Percentiles rank a stretch among this genome's conserved stretches.
phyloP scores from a whole-genome alignment of 768 basidiomycete genomes.

The Boletus sp. region DNA sequence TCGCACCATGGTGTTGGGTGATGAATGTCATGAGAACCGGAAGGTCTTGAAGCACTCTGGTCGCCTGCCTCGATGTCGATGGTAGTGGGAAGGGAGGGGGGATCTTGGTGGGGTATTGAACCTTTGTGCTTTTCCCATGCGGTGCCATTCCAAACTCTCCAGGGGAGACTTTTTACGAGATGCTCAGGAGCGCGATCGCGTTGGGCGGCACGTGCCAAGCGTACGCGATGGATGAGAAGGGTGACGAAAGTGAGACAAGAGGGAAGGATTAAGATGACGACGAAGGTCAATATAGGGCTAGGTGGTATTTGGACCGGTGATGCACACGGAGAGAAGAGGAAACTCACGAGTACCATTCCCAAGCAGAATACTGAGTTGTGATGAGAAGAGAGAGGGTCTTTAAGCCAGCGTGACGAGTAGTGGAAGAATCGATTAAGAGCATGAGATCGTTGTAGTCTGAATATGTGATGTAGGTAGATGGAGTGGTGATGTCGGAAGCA shows the following conservation, averaged over 20 bases:
- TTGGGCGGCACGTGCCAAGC: slow-evolving; percentile 76
- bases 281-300: slow-evolving; percentile 82
- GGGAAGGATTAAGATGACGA: slow-evolving; percentile 87
- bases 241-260: slow-evolving; percentile 87
- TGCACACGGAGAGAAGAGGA: not conserved
- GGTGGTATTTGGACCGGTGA: slow-evolving; percentile 8
- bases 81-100: slow-evolving; percentile 19
- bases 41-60: slow-evolving; percentile 19
- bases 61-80: slow-evolving; percentile 41
- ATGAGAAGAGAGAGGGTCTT: slow-evolving; percentile 74
- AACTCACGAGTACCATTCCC: slow-evolving; percentile 90
- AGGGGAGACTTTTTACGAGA: slow-evolving; percentile 74
- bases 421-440: slow-evolving; percentile 67
- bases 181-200: slow-evolving; percentile 83
- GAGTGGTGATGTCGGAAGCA: slow-evolving; percentile 78
- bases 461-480: slow-evolving; percentile 86
- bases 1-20: slow-evolving; percentile 71
- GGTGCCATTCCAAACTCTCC: slow-evolving; percentile 77
- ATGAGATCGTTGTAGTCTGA: slow-evolving; percentile 73
- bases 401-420: slow-evolving; percentile 76
- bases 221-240: slow-evolving; percentile 84
- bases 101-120: slow-evolving; percentile 26
- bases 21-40: slow-evolving; percentile 26
- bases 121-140: slow-evolving; percentile 77
- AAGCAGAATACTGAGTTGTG: slow-evolving; percentile 75